phyloP scores from a whole-genome alignment of 306 rosid genomes.

The Dryas drummondii region DNA sequence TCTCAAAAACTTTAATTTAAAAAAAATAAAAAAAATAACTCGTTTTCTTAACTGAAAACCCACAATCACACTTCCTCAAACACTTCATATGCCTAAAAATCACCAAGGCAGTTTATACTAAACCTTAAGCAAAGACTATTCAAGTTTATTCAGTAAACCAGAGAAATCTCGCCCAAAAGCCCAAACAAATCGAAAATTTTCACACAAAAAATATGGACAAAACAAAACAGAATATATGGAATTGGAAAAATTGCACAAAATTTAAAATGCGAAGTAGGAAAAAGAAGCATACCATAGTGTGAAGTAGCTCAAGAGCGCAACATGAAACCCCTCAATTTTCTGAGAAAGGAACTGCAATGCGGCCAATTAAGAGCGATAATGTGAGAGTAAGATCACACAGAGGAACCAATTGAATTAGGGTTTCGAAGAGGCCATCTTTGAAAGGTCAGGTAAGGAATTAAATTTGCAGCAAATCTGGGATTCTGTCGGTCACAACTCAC shows the following conservation, averaged over 20 bases:
- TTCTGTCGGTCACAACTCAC: background rate
- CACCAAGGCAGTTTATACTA: background rate
- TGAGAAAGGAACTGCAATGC: background rate
- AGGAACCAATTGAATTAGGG: background rate
- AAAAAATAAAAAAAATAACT: background rate
- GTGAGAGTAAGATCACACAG: background rate
- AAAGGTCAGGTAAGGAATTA: too few species aligned
- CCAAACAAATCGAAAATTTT: background rate
- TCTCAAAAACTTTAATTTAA: background rate
- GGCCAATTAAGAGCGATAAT: background rate
- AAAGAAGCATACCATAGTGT: slow-evolving; percentile 14
- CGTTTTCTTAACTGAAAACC: background rate
- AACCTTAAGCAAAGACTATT: background rate
- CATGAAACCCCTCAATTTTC: background rate
- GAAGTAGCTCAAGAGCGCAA: background rate
- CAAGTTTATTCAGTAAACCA: background rate
- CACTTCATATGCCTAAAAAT: background rate
- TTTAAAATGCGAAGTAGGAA: background rate
- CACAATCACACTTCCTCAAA: slow-evolving; percentile 5
- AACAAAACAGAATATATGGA: background rate
- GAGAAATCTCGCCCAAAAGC: too few species aligned
- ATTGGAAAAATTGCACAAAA: background rate
- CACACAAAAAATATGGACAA: background rate
- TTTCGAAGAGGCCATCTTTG: background rate
- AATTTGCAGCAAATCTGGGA: background rate